These are phyloP conservation scores for Camelina neglecta DNA, from an alignment of 345 rosid genomes.

Conservation along the genomic window DNA sequence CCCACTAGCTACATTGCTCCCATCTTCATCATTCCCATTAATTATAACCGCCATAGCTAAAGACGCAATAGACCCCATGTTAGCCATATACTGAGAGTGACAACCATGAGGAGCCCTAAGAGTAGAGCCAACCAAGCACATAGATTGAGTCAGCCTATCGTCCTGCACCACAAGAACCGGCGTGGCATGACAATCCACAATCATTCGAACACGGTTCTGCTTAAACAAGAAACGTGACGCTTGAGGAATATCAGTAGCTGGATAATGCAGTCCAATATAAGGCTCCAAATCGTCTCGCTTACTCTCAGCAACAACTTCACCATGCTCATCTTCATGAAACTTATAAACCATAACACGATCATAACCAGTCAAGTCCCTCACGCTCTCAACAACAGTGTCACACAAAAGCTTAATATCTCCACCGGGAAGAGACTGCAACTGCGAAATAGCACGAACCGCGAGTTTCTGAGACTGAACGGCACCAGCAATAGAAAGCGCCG, in stretches of 20 bases:
- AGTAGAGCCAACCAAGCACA: constrained; percentile 96
- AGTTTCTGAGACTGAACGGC: constrained; percentile 98
- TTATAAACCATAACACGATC: constrained; percentile 98
- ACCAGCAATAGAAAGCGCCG: constrained; percentile 94
- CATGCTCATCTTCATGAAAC: constrained; percentile 98
- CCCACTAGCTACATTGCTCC: constrained; percentile 51
- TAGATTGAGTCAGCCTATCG: constrained; percentile 76
- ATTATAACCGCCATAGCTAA: constrained; percentile 92
- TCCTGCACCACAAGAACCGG: constrained; percentile 73
- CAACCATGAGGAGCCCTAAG: constrained; percentile 97
- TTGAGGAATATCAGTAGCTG: constrained; percentile 97
- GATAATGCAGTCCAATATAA: constrained; percentile 92
- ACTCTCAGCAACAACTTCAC: constrained; percentile 97
- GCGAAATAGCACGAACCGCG: constrained; percentile 91
- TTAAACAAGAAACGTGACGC: constrained; percentile 93
- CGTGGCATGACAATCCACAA: constrained; percentile 81
- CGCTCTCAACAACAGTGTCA: constrained; percentile 87
- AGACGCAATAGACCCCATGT: constrained; percentile 94
- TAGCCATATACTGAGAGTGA: constrained; percentile 95
- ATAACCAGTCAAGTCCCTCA: constrained; percentile 89
- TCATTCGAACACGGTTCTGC: constrained; percentile 97
- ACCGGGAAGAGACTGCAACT: constrained; percentile 88
- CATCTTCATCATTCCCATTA: constrained; percentile 82
- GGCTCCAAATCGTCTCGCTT: constrained; percentile 84
- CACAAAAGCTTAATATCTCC: constrained; percentile 89